Conservation (phyloP, 2,329 filamentous ascomycete genomes). For the Fusarium sp. region DNA sequence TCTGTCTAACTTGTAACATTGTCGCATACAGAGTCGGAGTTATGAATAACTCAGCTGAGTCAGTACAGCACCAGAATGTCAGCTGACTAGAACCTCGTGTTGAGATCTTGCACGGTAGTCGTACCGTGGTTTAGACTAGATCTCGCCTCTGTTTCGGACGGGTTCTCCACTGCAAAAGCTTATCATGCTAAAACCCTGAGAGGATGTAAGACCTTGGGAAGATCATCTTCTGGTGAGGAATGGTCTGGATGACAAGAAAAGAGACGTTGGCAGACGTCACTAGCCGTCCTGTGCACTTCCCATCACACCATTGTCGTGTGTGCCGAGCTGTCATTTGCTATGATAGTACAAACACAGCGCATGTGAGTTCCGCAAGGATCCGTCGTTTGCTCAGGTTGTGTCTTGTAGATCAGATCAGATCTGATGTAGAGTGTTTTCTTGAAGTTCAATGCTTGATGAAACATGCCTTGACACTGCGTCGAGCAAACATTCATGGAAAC, state of each 20-base stretch:
- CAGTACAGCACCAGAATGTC: neutral
- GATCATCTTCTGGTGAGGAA: neutral
- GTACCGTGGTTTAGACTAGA: constrained; percentile 10
- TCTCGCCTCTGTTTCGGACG: constrained; percentile 32
- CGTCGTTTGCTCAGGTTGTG: neutral
- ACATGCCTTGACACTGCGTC: neutral
- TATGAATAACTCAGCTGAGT: constrained; percentile 3
- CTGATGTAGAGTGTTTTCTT: neutral
- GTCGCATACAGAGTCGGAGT: neutral
- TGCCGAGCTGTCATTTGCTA: constrained; percentile 14
- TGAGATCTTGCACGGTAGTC: neutral
- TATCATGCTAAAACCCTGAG: constrained; percentile 21
- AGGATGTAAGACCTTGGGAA: constrained; percentile 1
- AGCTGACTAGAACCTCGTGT: constrained; percentile 26
- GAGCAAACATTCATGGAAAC: neutral
- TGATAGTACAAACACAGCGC: neutral
- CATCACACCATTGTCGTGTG: neutral
- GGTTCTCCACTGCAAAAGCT: constrained; percentile 41
- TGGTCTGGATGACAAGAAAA: neutral
- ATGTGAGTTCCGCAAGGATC: neutral
- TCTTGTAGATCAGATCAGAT: constrained; percentile 1
- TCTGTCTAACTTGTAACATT: neutral
- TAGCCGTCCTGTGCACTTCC: neutral
- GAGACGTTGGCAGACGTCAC: neutral
- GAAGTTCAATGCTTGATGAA: neutral